These are phyloP conservation scores for Globisporangium nunn DNA, from an alignment of 352 stramenopile genomes.

Conservation along the genomic window DNA sequence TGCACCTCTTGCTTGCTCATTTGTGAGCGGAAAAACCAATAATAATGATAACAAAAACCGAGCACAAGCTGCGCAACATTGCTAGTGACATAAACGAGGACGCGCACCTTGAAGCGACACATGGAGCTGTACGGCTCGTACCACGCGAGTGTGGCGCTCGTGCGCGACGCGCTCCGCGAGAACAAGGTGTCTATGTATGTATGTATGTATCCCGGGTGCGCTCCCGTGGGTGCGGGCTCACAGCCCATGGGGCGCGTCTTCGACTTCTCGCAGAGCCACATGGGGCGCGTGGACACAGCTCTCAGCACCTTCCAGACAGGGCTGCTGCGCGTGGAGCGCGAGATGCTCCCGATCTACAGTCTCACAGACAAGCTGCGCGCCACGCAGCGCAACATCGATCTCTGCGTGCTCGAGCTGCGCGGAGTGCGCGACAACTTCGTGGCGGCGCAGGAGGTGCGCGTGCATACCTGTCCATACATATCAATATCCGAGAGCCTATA, in stretches of 20 bases:
- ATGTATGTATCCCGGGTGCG: not conserved
- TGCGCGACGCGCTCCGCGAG: constrained; percentile 52
- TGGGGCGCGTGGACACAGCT: constrained; percentile 48
- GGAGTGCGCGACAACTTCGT: constrained; percentile 74
- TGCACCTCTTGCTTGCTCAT: not conserved
- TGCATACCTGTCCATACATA: not conserved
- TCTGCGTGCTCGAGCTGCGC: constrained; percentile 63
- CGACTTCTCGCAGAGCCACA: constrained; percentile 31
- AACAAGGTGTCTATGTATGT: constrained; percentile 35
- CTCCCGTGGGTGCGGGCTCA: too few species aligned
- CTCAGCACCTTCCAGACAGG: constrained; percentile 55
- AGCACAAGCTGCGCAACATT: too few species aligned
- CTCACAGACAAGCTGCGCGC: constrained; percentile 73
- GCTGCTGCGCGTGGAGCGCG: constrained; percentile 58
- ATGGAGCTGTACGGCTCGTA: constrained; percentile 63
- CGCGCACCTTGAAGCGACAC: not conserved
- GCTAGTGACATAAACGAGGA: too few species aligned
- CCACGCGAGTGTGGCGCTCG: constrained; percentile 38
- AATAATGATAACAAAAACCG: too few species aligned
- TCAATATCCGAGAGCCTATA: too few species aligned
- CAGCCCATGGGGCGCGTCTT: not conserved
- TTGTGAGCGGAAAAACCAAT: not conserved
- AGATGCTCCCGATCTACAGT: constrained; percentile 83
- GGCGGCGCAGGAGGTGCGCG: constrained; percentile 49
- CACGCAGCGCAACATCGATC: constrained; percentile 81